These are phyloP conservation scores for Inosperma sp. DNA, from an alignment of 768 basidiomycete species.

Conservation along the genomic window DNA sequence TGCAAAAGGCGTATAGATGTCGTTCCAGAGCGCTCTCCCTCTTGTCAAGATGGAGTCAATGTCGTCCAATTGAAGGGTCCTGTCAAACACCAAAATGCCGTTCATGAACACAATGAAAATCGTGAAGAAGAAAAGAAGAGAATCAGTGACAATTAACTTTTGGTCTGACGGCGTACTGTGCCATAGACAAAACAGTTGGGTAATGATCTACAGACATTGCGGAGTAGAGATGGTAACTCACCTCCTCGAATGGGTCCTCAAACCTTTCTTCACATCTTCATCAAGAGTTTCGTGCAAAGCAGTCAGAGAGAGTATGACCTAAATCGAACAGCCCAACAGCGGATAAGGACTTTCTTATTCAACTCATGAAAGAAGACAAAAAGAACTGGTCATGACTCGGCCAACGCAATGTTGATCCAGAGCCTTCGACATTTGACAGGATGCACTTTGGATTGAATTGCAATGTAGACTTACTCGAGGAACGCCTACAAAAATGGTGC, in stretches of 20 bases:
- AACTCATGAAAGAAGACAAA: conserved; percentile 4
- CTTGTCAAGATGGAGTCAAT: conserved; percentile 65
- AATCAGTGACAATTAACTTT: conserved; percentile 2
- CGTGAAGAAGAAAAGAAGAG: not conserved
- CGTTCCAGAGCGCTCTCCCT: conserved; percentile 73
- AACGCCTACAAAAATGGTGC: conserved; percentile 83
- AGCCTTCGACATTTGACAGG: not conserved
- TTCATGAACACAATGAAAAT: not conserved
- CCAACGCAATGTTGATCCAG: no score
- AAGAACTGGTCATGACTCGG: no score
- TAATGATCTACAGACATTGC: conserved; percentile 11
- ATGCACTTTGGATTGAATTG: not conserved
- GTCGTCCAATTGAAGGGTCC: conserved; percentile 56
- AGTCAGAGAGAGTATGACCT: conserved; percentile 81
- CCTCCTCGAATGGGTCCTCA: conserved; percentile 67
- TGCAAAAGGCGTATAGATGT: conserved; percentile 85
- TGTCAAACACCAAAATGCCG: conserved; percentile 26
- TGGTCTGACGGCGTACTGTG: no score
- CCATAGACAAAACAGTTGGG: conserved; percentile 9
- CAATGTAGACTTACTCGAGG: conserved; percentile 57
- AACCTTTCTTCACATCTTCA: conserved; percentile 69
- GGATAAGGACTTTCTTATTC: conserved; percentile 6
- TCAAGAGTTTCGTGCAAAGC: conserved; percentile 74
- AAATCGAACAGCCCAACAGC: conserved; percentile 18
- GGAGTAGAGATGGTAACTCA: conserved; percentile 25